A percentile compares a stretch with the other conserved stretches of the same genome.
These are phyloP conservation scores for Linum trigynum DNA, from an alignment of 345 rosid species.

Conservation along the genomic window DNA sequence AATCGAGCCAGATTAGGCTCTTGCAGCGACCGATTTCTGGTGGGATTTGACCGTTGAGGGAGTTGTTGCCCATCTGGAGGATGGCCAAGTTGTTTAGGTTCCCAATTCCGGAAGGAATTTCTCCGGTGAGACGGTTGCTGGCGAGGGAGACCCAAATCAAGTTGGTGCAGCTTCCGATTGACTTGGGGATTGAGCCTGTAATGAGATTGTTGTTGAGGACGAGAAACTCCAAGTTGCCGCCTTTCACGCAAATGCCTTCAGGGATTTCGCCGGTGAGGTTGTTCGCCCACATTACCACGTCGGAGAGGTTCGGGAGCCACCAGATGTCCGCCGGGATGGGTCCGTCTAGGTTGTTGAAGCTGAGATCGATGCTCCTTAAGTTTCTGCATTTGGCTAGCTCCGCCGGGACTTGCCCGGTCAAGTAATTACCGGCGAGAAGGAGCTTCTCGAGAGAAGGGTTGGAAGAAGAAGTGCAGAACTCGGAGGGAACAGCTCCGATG, in stretches of 20 bases:
- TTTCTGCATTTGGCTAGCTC: constrained; percentile 71
- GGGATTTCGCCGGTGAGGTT: constrained; percentile 82
- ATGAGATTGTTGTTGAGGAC: constrained; percentile 83
- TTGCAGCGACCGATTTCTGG: constrained; percentile 59
- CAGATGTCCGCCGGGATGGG: constrained; percentile 59
- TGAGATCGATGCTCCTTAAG: constrained; percentile 63
- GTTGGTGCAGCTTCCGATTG: constrained; percentile 63
- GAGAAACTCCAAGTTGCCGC: constrained; percentile 73
- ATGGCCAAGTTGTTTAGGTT: constrained; percentile 56
- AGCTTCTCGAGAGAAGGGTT: constrained; percentile 51
- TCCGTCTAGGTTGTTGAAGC: constrained; percentile 72
- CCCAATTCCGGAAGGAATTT: constrained; percentile 62
- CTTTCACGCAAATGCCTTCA: constrained; percentile 49
- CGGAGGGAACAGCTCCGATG: constrained; percentile 51
- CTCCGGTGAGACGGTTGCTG: constrained; percentile 58
- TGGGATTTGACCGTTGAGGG: constrained; percentile 67
- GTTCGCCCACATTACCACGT: constrained; percentile 93
- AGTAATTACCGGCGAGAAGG: constrained; percentile 55
- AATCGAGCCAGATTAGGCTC: constrained; percentile 91
- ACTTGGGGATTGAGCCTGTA: constrained; percentile 58
- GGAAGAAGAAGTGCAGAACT: constrained; percentile 45
- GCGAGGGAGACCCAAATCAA: constrained; percentile 92
- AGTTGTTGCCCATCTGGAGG: constrained; percentile 82
- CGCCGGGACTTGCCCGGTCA: constrained; percentile 61
- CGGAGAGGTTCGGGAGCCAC: constrained; percentile 58